Conservation (phyloP, 441 rosid species). For the Erodium chrysanthum region DNA sequence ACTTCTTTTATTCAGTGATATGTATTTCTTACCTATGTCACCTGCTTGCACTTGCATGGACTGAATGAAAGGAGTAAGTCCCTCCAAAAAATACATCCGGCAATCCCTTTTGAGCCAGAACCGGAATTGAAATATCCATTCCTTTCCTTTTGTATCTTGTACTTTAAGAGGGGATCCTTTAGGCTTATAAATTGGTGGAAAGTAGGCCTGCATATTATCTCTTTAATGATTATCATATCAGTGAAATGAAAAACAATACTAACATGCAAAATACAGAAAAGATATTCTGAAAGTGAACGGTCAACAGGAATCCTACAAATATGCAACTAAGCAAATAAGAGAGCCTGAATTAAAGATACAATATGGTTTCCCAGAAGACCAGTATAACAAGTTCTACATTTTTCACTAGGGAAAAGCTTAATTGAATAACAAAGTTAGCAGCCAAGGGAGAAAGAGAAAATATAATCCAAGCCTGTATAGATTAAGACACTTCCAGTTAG, state of each 20-base stretch:
- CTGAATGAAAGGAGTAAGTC: slow-evolving; percentile 90
- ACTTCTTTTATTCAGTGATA: slow-evolving; percentile 15
- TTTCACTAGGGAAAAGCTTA: too few species aligned
- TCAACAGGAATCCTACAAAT: not conserved
- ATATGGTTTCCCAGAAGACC: too few species aligned
- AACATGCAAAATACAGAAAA: not conserved
- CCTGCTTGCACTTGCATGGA: slow-evolving; percentile 94
- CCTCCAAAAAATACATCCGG: slow-evolving; percentile 94
- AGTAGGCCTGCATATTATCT: slow-evolving; percentile 59
- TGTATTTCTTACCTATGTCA: slow-evolving; percentile 57
- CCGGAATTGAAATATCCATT: slow-evolving; percentile 93
- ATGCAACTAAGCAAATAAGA: too few species aligned
- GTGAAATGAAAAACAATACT: slow-evolving; percentile 12
- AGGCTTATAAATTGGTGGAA: slow-evolving; percentile 71
- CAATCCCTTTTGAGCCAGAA: slow-evolving; percentile 92
- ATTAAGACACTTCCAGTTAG: too few species aligned
- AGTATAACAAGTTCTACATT: too few species aligned
- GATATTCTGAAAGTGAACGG: not conserved
- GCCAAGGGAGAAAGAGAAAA: too few species aligned
- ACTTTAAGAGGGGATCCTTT: slow-evolving; percentile 91
- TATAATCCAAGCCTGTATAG: too few species aligned
- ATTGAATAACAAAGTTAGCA: too few species aligned
- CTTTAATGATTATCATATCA: slow-evolving; percentile 7
- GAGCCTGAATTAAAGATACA: too few species aligned
- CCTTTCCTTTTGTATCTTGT: slow-evolving; percentile 89